These are phyloP conservation scores for Mycosphaerelloides madeirae DNA, from an alignment of 2,329 filamentous ascomycete genomes.

Conservation along the genomic window DNA sequence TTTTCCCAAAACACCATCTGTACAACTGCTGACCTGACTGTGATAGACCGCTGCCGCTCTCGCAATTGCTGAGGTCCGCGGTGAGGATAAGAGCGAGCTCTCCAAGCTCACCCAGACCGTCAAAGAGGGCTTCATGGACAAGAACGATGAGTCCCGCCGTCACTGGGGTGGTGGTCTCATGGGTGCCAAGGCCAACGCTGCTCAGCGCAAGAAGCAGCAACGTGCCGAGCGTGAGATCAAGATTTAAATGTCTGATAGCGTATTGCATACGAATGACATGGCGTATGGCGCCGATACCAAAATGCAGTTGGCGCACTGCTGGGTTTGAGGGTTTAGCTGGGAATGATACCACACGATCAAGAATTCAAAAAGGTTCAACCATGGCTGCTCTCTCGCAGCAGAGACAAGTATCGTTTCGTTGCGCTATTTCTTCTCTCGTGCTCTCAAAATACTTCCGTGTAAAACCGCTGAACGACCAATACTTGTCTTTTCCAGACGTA, in stretches of 20 bases:
- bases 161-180: slow-evolving; percentile 99
- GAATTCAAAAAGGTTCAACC: slow-evolving; percentile 13
- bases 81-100: slow-evolving; percentile 97
- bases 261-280: slow-evolving; percentile 14
- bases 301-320: slow-evolving; percentile 18
- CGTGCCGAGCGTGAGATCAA: slow-evolving; percentile 91
- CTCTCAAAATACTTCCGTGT: background rate
- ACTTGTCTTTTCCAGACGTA: no score
- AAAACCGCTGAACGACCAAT: no score
- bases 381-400: slow-evolving; percentile 22
- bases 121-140: slow-evolving; percentile 97
- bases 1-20: background rate
- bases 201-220: slow-evolving; percentile 85
- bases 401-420: slow-evolving; percentile 3
- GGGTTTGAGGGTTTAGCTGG: slow-evolving; percentile 15
- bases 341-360: slow-evolving; percentile 21
- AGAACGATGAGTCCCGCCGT: slow-evolving; percentile 84
- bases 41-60: slow-evolving; percentile 91
- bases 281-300: slow-evolving; percentile 11
- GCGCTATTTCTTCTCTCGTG: background rate
- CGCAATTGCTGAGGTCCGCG: slow-evolving; percentile 91
- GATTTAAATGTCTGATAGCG: slow-evolving; percentile 61
- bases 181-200: slow-evolving; percentile 83
- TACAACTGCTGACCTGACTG: slow-evolving; percentile 23
- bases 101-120: slow-evolving; percentile 92